Evolutionary conservation across 352 stramenopile genomes (phyloP).

Genomic region (Globisporangium cederbergense): DNA sequence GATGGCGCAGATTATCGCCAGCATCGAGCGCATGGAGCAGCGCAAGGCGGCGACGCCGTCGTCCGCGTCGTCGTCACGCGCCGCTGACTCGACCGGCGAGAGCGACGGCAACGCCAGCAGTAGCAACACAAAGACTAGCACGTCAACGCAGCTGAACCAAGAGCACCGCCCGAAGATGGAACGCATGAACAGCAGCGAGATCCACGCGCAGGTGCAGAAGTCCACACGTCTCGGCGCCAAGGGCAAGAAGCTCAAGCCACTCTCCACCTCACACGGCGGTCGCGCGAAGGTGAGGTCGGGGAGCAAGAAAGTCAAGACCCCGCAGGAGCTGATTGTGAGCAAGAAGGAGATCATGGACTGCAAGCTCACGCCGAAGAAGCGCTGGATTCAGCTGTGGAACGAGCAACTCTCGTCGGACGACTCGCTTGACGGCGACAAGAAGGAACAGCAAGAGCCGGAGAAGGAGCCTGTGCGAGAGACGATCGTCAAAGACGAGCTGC

Average conservation of each 20-base stretch:
- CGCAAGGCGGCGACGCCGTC: slow-evolving; percentile 29
- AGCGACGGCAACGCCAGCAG: slow-evolving; percentile 22
- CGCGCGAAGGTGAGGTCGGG: slow-evolving; percentile 11
- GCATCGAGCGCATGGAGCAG: slow-evolving; percentile 78
- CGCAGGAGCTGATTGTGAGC: slow-evolving; percentile 7
- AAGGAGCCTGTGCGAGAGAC: slow-evolving; percentile 12
- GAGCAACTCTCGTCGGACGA: slow-evolving; percentile 33
- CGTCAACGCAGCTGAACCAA: too few relatives aligned
- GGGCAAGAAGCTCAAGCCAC: slow-evolving; percentile 38
- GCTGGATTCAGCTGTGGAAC: slow-evolving; percentile 75
- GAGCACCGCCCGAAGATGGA: background rate
- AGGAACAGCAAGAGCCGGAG: slow-evolving; percentile 8
- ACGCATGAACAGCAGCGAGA: slow-evolving; percentile 20
- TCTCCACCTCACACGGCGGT: slow-evolving; percentile 18
- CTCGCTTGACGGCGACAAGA: background rate
- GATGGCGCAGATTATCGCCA: slow-evolving; percentile 78
- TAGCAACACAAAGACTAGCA: background rate
- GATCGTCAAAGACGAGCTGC: background rate
- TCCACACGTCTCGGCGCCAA: slow-evolving; percentile 19
- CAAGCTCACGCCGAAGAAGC: slow-evolving; percentile 70
- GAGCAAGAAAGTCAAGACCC: slow-evolving; percentile 17
- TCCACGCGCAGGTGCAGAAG: slow-evolving; percentile 28
- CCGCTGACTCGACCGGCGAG: slow-evolving; percentile 13
- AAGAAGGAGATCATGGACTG: slow-evolving; percentile 19
- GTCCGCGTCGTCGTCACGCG: slow-evolving; percentile 18